phyloP scores from a whole-genome alignment of 768 basidiomycete genomes.

The Candolleomyces eurysporus region DNA sequence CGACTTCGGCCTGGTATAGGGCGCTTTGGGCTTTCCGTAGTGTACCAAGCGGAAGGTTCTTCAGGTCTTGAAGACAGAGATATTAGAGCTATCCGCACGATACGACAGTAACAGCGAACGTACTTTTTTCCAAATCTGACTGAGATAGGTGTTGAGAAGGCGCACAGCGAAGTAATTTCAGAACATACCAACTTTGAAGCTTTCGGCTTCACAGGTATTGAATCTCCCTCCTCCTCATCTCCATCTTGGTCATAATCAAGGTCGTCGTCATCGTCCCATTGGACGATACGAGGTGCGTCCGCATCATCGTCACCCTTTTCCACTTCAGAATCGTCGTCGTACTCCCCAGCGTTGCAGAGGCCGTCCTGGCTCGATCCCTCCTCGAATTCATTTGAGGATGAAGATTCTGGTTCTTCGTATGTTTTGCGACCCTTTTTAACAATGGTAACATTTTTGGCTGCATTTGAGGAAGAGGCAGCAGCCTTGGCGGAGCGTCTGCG shows the following conservation, averaged over 20 bases:
- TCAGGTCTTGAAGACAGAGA: slow-evolving; percentile 44
- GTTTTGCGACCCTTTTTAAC: no score
- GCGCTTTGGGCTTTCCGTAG: slow-evolving; percentile 63
- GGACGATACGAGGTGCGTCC: slow-evolving; percentile 20
- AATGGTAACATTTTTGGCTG: no score
- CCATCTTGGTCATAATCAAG: slow-evolving; percentile 24
- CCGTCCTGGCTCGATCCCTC: slow-evolving; percentile 13
- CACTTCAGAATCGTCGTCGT: slow-evolving; percentile 4
- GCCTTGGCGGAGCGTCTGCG: no score
- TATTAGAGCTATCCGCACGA: not conserved
- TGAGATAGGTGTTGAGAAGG: slow-evolving; percentile 7
- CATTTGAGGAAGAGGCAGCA: no score
- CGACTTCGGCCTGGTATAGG: slow-evolving; percentile 39
- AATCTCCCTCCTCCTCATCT: slow-evolving; percentile 47
- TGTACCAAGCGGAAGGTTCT: slow-evolving; percentile 59
- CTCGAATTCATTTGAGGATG: slow-evolving; percentile 7
- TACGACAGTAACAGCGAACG: not conserved
- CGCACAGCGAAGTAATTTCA: not conserved
- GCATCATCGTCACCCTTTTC: slow-evolving; percentile 19
- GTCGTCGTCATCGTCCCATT: slow-evolving; percentile 27
- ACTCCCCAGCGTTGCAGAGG: not conserved
- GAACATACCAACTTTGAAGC: slow-evolving; percentile 27
- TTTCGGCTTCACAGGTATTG: slow-evolving; percentile 23
- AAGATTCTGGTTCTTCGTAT: no score
- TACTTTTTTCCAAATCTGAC: slow-evolving; percentile 26